Conservation (phyloP, 148 eudicot species). For the Nepenthes mirabilis region DNA sequence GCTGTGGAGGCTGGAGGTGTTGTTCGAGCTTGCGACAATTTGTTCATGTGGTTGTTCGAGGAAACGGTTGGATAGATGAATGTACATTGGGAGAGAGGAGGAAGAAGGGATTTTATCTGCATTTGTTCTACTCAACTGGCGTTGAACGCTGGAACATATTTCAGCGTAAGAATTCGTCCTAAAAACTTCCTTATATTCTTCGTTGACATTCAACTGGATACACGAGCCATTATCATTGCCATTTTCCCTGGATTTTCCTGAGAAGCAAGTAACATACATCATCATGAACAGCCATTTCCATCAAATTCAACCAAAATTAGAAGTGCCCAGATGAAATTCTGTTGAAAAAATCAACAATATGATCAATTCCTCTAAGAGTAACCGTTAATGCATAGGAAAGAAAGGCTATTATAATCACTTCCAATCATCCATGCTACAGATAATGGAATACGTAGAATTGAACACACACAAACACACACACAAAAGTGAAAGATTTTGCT, state of each 20-base stretch:
- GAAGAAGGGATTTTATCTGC: neutral
- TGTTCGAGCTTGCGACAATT: constrained; percentile 18
- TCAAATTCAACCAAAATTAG: neutral
- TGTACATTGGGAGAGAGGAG: constrained; percentile 6
- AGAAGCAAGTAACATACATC: neutral
- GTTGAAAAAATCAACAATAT: too few species aligned
- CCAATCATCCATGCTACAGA: too few species aligned
- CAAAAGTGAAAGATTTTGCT: too few species aligned
- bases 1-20: constrained; percentile 22
- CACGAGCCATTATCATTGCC: constrained; percentile 8
- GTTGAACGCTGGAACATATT: constrained; percentile 27
- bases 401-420: too few species aligned
- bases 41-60: constrained; percentile 46
- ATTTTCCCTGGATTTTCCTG: constrained; percentile 14
- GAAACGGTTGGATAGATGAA: constrained; percentile 28
- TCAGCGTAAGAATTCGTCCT: constrained; percentile 28
- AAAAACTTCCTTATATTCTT: constrained; percentile 35
- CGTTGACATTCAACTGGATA: constrained; percentile 21
- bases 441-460: too few species aligned
- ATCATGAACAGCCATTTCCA: constrained; percentile 1
- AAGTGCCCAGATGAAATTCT: too few species aligned
- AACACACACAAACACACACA: too few species aligned
- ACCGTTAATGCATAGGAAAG: too few species aligned
- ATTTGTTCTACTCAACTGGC: constrained; percentile 10
- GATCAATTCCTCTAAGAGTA: too few species aligned